Conservation (phyloP, 306 rosid species). For the Heteromeles arbutifolia region DNA sequence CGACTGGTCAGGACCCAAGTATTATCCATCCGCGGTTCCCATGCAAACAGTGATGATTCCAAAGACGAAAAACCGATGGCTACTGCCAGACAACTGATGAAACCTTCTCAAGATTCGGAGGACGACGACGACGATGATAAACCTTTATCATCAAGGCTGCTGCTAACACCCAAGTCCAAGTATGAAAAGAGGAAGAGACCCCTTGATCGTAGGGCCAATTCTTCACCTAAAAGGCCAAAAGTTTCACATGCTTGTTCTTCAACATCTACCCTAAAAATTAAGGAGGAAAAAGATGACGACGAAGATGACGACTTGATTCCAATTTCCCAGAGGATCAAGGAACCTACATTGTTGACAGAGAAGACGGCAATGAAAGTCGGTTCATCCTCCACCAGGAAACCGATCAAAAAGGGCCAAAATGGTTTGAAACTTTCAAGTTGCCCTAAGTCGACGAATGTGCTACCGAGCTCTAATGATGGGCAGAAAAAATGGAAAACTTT, state of each 20-base stretch:
- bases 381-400: conserved; percentile 34
- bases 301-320: conserved; percentile 42
- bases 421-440: conserved; percentile 45
- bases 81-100: conserved; percentile 11
- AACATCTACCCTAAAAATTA: conserved; percentile 18
- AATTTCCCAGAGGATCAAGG: conserved; percentile 41
- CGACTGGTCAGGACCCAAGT: too few relatives aligned
- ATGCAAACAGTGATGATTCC: conserved; percentile 29
- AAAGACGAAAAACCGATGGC: conserved; percentile 41
- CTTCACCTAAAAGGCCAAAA: conserved; percentile 37
- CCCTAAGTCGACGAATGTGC: conserved; percentile 63
- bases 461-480: conserved; percentile 86
- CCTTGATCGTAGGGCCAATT: conserved; percentile 16
- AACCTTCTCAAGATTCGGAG: conserved; percentile 32
- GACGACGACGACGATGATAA: conserved; percentile 24
- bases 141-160: conserved; percentile 33
- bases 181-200: conserved; percentile 36
- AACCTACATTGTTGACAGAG: conserved; percentile 13
- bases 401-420: conserved; percentile 24
- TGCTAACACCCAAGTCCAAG: conserved; percentile 18
- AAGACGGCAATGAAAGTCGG: conserved; percentile 15
- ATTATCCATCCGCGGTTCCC: not conserved
- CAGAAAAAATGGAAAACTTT: conserved; percentile 94
- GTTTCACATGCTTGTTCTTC: conserved; percentile 14
- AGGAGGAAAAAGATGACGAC: conserved; percentile 29